Conservation (phyloP, 768 basidiomycete genomes). For the Leucocoprinus birnbaumii region DNA sequence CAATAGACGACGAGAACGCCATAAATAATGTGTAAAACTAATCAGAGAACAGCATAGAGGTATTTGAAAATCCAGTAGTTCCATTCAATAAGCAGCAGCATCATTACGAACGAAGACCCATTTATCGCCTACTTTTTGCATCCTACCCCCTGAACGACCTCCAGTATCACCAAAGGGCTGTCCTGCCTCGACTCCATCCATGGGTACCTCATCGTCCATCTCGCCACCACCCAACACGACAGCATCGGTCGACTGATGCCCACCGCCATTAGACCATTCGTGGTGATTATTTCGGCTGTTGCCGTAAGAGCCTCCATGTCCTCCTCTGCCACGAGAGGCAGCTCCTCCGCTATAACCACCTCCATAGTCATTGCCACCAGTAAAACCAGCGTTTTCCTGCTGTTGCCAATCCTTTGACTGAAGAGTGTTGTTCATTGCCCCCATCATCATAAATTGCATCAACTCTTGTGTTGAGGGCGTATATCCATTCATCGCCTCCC, state of each 20-base stretch:
- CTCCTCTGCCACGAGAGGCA: conserved; percentile 31
- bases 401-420: conserved; percentile 14
- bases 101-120: conserved; percentile 65
- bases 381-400: conserved; percentile 11
- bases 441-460: conserved; percentile 64
- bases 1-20: conserved; percentile 36
- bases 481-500: conserved; percentile 66
- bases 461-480: conserved; percentile 72
- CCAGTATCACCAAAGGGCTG: conserved; percentile 10
- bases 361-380: conserved; percentile 11
- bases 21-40: conserved; percentile 32
- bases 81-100: conserved; percentile 24
- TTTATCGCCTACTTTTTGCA: conserved; percentile 70
- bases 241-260: conserved; percentile 50
- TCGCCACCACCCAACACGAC: conserved; percentile 54
- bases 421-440: conserved; percentile 4
- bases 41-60: conserved; percentile 16
- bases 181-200: conserved; percentile 11
- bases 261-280: conserved; percentile 24
- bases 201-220: conserved; percentile 15
- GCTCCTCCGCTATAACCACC: conserved; percentile 18
- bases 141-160: conserved; percentile 37
- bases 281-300: conserved; percentile 43
- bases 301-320: conserved; percentile 44
- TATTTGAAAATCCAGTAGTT: conserved; percentile 11